Base-by-base conservation (phyloP, 2,329 filamentous ascomycete genomes). In the Diaporthe sp. region DNA sequence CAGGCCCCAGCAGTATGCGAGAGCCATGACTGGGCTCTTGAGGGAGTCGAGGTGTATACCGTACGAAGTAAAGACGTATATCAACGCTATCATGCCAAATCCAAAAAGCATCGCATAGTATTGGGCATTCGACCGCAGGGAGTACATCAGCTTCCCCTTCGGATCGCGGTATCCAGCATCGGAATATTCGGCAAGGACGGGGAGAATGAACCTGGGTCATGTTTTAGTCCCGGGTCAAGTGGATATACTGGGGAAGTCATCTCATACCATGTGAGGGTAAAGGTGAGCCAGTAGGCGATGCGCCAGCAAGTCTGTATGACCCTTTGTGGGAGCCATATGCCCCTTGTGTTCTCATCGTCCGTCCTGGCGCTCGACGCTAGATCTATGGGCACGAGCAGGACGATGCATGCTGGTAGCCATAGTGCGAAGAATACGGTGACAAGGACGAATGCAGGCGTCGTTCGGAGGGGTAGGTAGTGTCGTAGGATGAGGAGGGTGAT, bases 211-310 rank as follows among this genome's bases (percentile, higher is more conserved):
- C 94, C 94, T 96, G 80, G 17, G 37, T n/a, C n/a, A 20, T 9
- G 25, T 60, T 63, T 82, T n/a, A 82, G 77, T 20, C 1, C 9
- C 25, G 15, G 13, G 3, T 39, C 55, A 10, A 49, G 67, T 60
- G 73, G 58, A 15, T 47, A 34, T 9, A 2, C n/a, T 20, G 1
- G 7, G 13, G 22, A 22, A 37, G 13, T 12, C 49, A 65, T 68
- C 75, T 79, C 88, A 70, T 87, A 96, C 97, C 97, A 99, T 74
- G 96, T 98, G 81, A 99, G 86, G 70, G 93, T 92, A 85, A 99
- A 99, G 0, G 96, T 98, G 73, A 99, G 88, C 97, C 97, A 99
- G 86, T 99, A 99, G 28, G 94, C 93, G 78, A 99, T 96, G 82
- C 96, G 91, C 97, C 97, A 99, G 75, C 94, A 93, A 34, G 98